These are phyloP conservation scores for Candida rishiriensis DNA, from an alignment of 805 yeast genomes.

Conservation along the genomic window DNA sequence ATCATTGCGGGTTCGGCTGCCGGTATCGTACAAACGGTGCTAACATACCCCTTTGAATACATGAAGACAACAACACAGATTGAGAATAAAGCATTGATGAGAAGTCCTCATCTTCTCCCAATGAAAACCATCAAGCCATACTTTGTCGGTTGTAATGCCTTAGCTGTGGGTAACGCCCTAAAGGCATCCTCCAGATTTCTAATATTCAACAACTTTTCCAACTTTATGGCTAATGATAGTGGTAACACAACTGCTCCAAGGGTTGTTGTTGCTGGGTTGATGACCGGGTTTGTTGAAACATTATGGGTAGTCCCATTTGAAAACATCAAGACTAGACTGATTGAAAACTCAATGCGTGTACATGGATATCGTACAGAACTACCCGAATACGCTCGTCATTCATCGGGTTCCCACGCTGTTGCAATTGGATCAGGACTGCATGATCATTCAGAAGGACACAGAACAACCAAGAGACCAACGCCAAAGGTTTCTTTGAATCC, in stretches of 20 bases:
- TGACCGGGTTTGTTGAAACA: slow-evolving; percentile 82
- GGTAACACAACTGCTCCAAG: slow-evolving; percentile 74
- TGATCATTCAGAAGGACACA: slow-evolving; percentile 18
- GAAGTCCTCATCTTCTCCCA: slow-evolving; percentile 32
- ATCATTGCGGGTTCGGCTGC: slow-evolving; percentile 58
- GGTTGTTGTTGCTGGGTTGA: slow-evolving; percentile 74
- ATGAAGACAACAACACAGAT: slow-evolving; percentile 63
- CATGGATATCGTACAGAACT: slow-evolving; percentile 26
- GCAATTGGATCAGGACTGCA: slow-evolving; percentile 10
- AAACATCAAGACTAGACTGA: slow-evolving; percentile 73
- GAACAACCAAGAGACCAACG: slow-evolving; percentile 11
- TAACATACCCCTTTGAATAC: slow-evolving; percentile 70
- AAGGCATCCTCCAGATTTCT: slow-evolving; percentile 73
- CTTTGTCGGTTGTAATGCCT: slow-evolving; percentile 66
- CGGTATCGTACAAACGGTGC: slow-evolving; percentile 55
- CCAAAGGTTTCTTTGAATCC: slow-evolving; percentile 7
- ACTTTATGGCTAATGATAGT: slow-evolving; percentile 54
- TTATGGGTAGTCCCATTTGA: slow-evolving; percentile 88
- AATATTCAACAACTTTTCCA: slow-evolving; percentile 69
- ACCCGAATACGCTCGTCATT: slow-evolving; percentile 8
- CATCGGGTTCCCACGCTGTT: background rate
- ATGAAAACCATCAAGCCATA: slow-evolving; percentile 25
- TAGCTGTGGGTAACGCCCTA: slow-evolving; percentile 67
- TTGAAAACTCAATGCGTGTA: slow-evolving; percentile 53
- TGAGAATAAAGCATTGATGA: slow-evolving; percentile 35